Percentiles rank a stretch among this genome's conserved stretches.
Evolutionary conservation across 2,329 filamentous ascomycete genomes (phyloP).

Genomic region (Fusarium sp.): DNA sequence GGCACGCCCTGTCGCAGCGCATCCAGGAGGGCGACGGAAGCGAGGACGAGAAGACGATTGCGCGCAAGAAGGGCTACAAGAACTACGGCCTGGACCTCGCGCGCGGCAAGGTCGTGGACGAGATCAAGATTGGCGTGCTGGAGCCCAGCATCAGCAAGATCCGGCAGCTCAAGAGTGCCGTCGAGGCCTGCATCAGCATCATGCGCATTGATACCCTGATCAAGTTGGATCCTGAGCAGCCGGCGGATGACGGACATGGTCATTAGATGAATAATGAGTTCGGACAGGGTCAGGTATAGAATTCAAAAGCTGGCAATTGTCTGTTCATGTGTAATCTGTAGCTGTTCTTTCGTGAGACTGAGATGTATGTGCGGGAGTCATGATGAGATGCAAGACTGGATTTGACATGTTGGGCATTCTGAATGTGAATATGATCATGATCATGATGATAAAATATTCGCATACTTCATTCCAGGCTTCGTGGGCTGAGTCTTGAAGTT

Average conservation of each 20-base stretch:
- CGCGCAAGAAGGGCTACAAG: constrained; percentile 96
- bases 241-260: constrained; percentile 84
- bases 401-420: not conserved
- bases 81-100: constrained; percentile 96
- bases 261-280: constrained; percentile 65
- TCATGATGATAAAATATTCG: not conserved
- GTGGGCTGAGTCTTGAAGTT: too few species aligned
- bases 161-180: constrained; percentile 96
- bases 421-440: not conserved
- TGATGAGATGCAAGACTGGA: not conserved
- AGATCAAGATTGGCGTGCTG: constrained; percentile 93
- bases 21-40: constrained; percentile 85
- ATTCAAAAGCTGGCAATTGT: constrained; percentile 43
- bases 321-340: constrained; percentile 36
- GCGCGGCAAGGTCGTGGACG: constrained; percentile 91
- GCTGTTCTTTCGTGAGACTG: constrained; percentile 12
- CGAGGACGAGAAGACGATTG: constrained; percentile 89
- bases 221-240: constrained; percentile 89
- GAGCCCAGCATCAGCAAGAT: constrained; percentile 99
- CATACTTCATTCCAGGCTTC: not conserved
- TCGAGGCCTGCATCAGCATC: constrained; percentile 98
- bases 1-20: constrained; percentile 94
- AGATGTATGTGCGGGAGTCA: not conserved
- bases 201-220: constrained; percentile 99
- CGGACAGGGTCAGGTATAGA: constrained; percentile 40